Percentiles rank a stretch among this genome's conserved stretches.
Conservation (phyloP, 345 rosid genomes). For the Brassica cretica region DNA sequence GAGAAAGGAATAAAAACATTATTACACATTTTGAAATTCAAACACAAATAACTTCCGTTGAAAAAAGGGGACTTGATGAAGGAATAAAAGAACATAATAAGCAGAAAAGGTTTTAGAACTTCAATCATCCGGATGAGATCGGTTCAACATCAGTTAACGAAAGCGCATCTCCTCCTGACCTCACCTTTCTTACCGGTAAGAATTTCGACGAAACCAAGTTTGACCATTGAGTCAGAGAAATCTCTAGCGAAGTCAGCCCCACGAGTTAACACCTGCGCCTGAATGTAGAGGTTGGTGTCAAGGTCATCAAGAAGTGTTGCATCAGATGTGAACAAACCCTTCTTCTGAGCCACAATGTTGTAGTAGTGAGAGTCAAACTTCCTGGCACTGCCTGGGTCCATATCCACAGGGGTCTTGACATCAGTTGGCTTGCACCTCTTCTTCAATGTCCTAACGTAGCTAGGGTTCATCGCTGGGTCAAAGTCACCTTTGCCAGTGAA, state of each 20-base stretch:
- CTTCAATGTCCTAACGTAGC: slow-evolving; percentile 7
- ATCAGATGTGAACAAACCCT: slow-evolving; percentile 3
- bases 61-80: background rate
- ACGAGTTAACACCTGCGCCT: background rate
- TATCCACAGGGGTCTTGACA: background rate
- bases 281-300: background rate
- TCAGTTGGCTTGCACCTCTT: slow-evolving; percentile 6
- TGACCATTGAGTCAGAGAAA: background rate
- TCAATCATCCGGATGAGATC: background rate
- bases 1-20: no score
- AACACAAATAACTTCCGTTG: background rate
- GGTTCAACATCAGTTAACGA: background rate
- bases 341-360: slow-evolving; percentile 6
- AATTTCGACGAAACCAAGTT: slow-evolving; percentile 1
- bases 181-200: background rate
- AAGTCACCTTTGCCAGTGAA: background rate
- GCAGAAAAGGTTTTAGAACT: background rate
- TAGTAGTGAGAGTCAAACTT: slow-evolving; percentile 3
- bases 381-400: slow-evolving; percentile 6
- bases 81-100: background rate
- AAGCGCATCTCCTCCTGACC: slow-evolving; percentile 5
- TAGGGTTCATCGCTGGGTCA: slow-evolving; percentile 15
- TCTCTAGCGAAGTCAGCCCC: background rate
- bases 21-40: background rate
- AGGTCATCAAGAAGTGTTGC: background rate